These are phyloP conservation scores for Elsinoe australis DNA, from an alignment of 2,329 filamentous ascomycete genomes.

Conservation along the genomic window DNA sequence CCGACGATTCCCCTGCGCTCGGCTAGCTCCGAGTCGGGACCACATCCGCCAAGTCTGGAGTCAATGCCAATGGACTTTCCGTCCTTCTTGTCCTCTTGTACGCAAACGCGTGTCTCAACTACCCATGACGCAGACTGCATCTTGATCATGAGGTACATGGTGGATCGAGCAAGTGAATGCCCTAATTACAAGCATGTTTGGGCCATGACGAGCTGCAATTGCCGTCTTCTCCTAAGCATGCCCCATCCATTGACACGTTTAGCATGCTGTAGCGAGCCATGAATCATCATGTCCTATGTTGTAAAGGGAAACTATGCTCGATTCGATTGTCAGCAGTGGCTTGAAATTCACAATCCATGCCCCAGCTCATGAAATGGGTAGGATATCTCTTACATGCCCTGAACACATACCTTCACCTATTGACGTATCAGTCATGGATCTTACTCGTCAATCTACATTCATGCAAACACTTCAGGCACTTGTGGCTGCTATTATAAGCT, in stretches of 20 bases:
- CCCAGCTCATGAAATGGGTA: too few species aligned
- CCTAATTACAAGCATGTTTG: neutral
- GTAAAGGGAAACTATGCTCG: too few species aligned
- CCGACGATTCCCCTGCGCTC: neutral
- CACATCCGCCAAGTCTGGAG: neutral
- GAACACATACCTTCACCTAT: neutral
- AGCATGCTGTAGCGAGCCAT: too few species aligned
- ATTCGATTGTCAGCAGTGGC: too few species aligned
- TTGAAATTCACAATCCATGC: too few species aligned
- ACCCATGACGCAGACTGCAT: neutral
- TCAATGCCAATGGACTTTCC: neutral
- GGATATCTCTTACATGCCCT: neutral
- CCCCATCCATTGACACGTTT: too few species aligned
- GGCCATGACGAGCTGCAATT: too few species aligned
- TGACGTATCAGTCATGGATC: neutral
- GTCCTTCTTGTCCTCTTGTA: neutral
- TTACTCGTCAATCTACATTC: neutral
- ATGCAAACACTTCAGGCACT: neutral
- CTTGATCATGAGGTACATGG: neutral
- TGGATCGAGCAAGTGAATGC: neutral
- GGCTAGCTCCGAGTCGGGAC: neutral
- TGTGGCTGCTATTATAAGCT: neutral
- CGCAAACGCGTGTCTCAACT: neutral
- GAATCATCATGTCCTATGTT: neutral
- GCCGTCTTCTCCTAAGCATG: too few species aligned